These are phyloP conservation scores for Melanopsichium pennsylvanicum DNA, from an alignment of 1,284 basidiomycete species.

Conservation along the genomic window DNA sequence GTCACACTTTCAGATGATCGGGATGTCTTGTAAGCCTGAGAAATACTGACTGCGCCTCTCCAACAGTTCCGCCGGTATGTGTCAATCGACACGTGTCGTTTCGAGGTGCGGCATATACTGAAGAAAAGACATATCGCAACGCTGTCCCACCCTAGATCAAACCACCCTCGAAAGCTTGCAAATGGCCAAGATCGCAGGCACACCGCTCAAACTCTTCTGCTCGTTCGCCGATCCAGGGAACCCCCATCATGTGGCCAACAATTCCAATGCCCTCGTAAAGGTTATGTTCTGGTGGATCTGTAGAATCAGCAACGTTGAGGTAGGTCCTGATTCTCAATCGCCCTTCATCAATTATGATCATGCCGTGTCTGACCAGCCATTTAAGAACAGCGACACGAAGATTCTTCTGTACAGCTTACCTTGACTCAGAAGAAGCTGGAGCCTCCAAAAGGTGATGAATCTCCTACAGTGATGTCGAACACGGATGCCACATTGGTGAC, in stretches of 20 bases:
- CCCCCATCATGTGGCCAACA: conserved; percentile 5
- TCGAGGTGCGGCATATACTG: no score
- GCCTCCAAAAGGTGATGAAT: no score
- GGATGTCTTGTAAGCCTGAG: neutral
- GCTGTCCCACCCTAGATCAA: neutral
- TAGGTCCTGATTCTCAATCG: conserved; percentile 2
- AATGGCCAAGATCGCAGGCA: neutral
- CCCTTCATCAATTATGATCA: no score
- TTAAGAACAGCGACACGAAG: neutral
- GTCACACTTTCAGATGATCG: neutral
- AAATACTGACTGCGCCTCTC: neutral
- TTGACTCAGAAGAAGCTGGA: neutral
- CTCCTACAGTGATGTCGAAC: no score
- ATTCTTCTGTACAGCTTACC: neutral
- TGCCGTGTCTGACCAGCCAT: no score
- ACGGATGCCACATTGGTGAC: no score
- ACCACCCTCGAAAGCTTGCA: neutral
- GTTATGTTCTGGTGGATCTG: conserved; percentile 11
- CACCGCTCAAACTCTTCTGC: conserved; percentile 3
- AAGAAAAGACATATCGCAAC: no score
- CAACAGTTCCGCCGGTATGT: conserved; percentile 16
- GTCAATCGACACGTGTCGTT: neutral
- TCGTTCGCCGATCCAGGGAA: neutral
- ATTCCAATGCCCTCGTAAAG: conserved; percentile 4
- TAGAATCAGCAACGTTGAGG: conserved; percentile 11